A percentile compares a stretch with the other conserved stretches of the same genome.
Conservation (phyloP, 176 grass and related monocot genomes). For the Lolium perenne region DNA sequence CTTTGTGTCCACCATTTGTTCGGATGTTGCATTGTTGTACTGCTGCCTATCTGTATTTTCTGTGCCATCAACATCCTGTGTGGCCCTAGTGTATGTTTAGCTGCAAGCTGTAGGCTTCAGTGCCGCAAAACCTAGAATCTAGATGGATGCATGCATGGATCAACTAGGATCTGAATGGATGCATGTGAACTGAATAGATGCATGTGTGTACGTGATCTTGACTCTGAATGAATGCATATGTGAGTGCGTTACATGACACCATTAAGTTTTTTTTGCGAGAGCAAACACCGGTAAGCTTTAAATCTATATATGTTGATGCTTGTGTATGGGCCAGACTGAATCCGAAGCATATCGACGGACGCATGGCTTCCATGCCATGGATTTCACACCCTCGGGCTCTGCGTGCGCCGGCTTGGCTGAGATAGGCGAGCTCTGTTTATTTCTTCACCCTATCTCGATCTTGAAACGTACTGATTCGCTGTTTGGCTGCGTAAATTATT, state of each 20-base stretch:
- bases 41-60: not conserved
- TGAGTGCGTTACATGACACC: not conserved
- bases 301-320: not conserved
- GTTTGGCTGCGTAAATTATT: too few relatives aligned
- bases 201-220: too few relatives aligned
- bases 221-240: not conserved
- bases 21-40: conserved; percentile 11
- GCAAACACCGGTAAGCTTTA: not conserved
- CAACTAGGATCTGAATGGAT: too few relatives aligned
- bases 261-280: not conserved
- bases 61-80: not conserved
- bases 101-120: not conserved
- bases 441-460: too few relatives aligned
- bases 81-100: not conserved
- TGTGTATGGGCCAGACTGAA: too few relatives aligned
- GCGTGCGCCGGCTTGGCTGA: too few relatives aligned
- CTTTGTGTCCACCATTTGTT: conserved; percentile 10
- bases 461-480: too few relatives aligned
- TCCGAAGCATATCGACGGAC: too few relatives aligned
- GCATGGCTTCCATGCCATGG: too few relatives aligned
- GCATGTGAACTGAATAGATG: too few relatives aligned
- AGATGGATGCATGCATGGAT: not conserved
- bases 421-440: too few relatives aligned
- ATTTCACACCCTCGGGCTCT: too few relatives aligned
- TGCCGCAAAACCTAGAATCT: not conserved